Conservation (phyloP, 2,329 filamentous ascomycete species). For the Phialocephala subalpina region DNA sequence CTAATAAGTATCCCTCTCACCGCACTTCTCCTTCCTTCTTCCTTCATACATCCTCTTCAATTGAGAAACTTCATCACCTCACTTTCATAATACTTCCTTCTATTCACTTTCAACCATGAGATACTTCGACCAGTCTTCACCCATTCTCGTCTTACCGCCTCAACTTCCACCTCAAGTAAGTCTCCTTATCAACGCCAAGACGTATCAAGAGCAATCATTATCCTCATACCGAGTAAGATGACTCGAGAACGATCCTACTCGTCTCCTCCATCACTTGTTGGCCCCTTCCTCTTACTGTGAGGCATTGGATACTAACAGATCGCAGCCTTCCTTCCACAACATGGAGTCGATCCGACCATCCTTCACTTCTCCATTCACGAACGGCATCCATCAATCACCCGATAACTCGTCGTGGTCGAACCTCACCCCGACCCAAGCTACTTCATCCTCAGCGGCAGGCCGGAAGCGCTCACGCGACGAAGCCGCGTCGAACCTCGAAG, state of each 20-base stretch:
- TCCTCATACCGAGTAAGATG: neutral
- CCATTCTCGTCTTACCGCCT: slow-evolving; percentile 39
- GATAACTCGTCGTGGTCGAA: slow-evolving; percentile 37
- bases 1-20: slow-evolving; percentile 28
- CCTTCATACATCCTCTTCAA: slow-evolving; percentile 19
- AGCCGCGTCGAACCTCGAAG: slow-evolving; percentile 70
- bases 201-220: slow-evolving; percentile 6
- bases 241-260: slow-evolving; percentile 9
- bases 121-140: slow-evolving; percentile 40
- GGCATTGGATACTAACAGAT: slow-evolving; percentile 18
- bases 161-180: slow-evolving; percentile 38
- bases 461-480: slow-evolving; percentile 82
- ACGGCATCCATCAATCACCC: slow-evolving; percentile 32
- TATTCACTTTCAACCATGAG: slow-evolving; percentile 33
- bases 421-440: slow-evolving; percentile 29
- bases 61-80: slow-evolving; percentile 23
- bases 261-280: slow-evolving; percentile 8
- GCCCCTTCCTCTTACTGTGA: neutral
- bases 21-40: slow-evolving; percentile 17
- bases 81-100: slow-evolving; percentile 14
- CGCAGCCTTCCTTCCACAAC: slow-evolving; percentile 35
- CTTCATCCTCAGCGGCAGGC: slow-evolving; percentile 56
- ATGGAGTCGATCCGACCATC: slow-evolving; percentile 34
- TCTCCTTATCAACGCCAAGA: slow-evolving; percentile 1
- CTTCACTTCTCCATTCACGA: slow-evolving; percentile 39